Evolutionary conservation across 176 grass and related monocot species (phyloP), one percentile per base, ranked within the genome.

Genomic region (Olyra latifolia): DNA sequence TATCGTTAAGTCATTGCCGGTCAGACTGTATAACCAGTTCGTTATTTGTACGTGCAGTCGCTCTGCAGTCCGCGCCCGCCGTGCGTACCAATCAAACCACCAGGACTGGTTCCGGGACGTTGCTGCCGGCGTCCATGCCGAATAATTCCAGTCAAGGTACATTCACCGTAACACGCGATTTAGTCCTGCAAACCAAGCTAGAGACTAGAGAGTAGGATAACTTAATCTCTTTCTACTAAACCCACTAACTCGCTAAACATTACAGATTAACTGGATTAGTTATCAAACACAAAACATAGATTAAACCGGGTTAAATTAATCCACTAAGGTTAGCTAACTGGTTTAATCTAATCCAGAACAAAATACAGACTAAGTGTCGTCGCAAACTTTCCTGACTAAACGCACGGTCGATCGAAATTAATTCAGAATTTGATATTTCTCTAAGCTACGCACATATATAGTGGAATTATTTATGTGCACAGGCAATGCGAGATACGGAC

Each of bases 71-170:
- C 25, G 46, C 56, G 14, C 10, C 65, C 4, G 64, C 64, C 35
- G 16, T 32, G 60, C 81, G 1, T 32, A 30, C 6, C n/a, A 14
- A 71, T 71, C 72, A 63, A 53, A 63, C 54, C 27, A 35, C 15
- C 38, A 62, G 14, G 20, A 38, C 35, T 29, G 25, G 52, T 56
- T 24, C 63, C 15, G 22, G 29, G 6, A 22, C 55, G 6, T 32
- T 43, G 2, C 22, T 42, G 3, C 22, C 47, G 19, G 23, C 43
- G 22, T 20, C 79, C 9, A 4, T 10, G 38, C 46, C 63, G 32
- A 77, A 16, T 10, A 77, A 71, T 55, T 30, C 59, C 10, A 15
- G 46, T 1, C 10, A 38, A 77, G 85, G 85, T 87, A 71, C 25
- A n/a, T 23, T 73, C 14, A 13, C 58, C 43, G 0, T 2, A n/a